Conservation (phyloP, 1,139 yeast genomes). For the Suhomyces chickasaworum region DNA sequence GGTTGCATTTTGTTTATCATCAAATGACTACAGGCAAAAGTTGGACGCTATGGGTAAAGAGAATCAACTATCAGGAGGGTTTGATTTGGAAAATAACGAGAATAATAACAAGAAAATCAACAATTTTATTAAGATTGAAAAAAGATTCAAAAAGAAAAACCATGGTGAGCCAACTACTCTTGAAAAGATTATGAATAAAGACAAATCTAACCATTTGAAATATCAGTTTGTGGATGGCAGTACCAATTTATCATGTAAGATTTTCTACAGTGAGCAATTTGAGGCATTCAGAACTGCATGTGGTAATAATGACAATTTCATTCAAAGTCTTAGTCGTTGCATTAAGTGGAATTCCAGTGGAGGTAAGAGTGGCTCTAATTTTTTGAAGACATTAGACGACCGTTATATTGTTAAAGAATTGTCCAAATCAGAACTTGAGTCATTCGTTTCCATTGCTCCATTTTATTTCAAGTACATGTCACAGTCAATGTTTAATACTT, state of each 20-base stretch:
- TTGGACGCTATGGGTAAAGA: constrained; percentile 45
- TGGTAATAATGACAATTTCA: constrained; percentile 72
- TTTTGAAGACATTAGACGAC: constrained; percentile 88
- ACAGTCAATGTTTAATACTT: constrained; percentile 90
- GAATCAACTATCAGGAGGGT: constrained; percentile 18
- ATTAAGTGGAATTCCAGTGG: constrained; percentile 95
- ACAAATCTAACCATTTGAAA: constrained; percentile 85
- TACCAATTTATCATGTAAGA: constrained; percentile 84
- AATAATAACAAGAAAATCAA: constrained; percentile 37
- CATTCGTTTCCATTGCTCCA: constrained; percentile 94
- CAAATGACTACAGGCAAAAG: constrained; percentile 77
- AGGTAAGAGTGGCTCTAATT: constrained; percentile 95
- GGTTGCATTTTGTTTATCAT: constrained; percentile 87
- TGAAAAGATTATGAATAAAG: constrained; percentile 74
- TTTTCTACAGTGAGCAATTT: constrained; percentile 94
- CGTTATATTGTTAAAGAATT: constrained; percentile 87
- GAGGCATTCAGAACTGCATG: constrained; percentile 89
- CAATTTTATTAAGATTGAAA: constrained; percentile 46
- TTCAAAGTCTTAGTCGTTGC: constrained; percentile 90
- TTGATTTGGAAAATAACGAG: constrained; percentile 26
- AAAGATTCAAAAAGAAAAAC: constrained; percentile 43
- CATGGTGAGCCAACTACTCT: constrained; percentile 33
- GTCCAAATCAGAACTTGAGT: constrained; percentile 85
- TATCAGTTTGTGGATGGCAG: constrained; percentile 89
- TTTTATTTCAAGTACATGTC: constrained; percentile 95